Evolutionary conservation across 1,284 basidiomycete species (phyloP), one percentile per base, ranked within the genome.

Genomic region (Cryptococcus amylolentus): DNA sequence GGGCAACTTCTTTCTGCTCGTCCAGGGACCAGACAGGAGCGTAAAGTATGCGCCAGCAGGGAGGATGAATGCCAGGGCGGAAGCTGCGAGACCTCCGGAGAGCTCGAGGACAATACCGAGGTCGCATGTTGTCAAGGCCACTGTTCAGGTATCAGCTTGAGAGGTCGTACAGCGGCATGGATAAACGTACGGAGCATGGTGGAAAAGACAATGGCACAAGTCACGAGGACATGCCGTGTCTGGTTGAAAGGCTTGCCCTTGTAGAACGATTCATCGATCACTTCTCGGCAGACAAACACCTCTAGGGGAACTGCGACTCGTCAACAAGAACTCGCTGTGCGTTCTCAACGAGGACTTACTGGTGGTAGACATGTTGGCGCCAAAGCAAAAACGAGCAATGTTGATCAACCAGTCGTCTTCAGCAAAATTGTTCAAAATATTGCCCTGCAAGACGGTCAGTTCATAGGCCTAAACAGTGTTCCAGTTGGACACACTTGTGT

Each of bases 301-400:
- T 72, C 68, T 7, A 70, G 57, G 18, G 74, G 74, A 55, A 76
- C 72, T 77, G 45, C 48, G 3, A 3, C 77, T 78, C 78, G 27
- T 78, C 10, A 75, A 73, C 44, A 78, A 31, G 37, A 23, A 12
- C 10, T 23, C 23, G 42, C 20, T 2, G 37, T 23, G 7, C 39
- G 28, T 10, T 35, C 3, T 6, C 6, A 42, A 20, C 14, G 1
- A n/a, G 2, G 12, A 54, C 64, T 50, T 43, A 68, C 66, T 71
- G 0, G 95, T 98, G 1, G 94, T 96, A 68, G 96, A 95, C 95
- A 98, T 98, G 78, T 98, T 98, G 59, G 95, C 77, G 5, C 95
- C 95, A 69, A 98, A 98, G 69, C 89, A 92, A 67, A 97, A 91
- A 23, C 94, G 84, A 6, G 95, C 95, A 53, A 98, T 82, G 72